Evolutionary conservation across 257 asterid genomes (phyloP).

Genomic region (Solanum chmielewskii): DNA sequence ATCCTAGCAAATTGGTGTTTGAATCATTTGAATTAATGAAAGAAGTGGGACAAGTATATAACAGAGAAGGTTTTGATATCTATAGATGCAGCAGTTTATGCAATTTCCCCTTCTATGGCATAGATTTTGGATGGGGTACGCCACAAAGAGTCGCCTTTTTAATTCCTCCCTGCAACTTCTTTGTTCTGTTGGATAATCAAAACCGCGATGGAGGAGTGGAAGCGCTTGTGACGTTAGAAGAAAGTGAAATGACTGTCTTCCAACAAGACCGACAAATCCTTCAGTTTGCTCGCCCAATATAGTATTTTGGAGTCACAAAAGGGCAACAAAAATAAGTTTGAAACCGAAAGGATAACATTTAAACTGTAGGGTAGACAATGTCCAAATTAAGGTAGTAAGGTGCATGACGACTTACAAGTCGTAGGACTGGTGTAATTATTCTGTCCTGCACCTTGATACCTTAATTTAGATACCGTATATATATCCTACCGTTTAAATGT

Average conservation of each 20-base stretch:
- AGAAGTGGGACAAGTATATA: neutral
- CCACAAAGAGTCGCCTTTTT: neutral
- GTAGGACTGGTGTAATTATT: no score
- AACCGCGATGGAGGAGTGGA: neutral
- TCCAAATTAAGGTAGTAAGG: no score
- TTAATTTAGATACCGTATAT: no score
- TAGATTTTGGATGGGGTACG: neutral
- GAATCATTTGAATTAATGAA: neutral
- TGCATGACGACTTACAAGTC: no score
- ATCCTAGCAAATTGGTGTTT: neutral
- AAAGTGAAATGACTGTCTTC: neutral
- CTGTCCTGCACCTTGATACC: no score
- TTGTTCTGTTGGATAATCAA: neutral
- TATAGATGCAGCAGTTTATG: neutral
- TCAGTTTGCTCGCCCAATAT: neutral
- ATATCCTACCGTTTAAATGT: no score
- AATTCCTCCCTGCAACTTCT: neutral
- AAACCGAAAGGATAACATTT: no score
- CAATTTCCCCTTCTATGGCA: neutral
- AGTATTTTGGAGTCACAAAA: neutral
- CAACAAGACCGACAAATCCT: neutral
- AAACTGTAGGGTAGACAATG: no score
- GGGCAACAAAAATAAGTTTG: no score
- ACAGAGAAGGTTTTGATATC: neutral
- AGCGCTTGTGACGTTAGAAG: neutral